These are phyloP conservation scores for Epichloe coenophiala DNA, from an alignment of 2,329 filamentous ascomycete genomes.

Conservation along the genomic window DNA sequence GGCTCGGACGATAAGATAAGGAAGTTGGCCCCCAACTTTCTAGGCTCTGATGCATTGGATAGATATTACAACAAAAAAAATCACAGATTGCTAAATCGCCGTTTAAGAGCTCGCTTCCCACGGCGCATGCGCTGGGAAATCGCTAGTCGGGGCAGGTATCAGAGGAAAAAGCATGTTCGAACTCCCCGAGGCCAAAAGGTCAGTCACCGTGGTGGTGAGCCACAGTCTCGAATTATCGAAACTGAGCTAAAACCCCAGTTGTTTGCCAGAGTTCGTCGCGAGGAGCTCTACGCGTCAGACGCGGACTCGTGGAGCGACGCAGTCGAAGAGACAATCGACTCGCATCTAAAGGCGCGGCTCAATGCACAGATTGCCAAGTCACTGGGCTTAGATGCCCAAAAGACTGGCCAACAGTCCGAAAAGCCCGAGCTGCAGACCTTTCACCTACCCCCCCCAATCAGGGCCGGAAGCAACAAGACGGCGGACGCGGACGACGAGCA, in stretches of 20 bases:
- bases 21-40: background rate
- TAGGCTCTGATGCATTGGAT: background rate
- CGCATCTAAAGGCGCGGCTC: slow-evolving; percentile 28
- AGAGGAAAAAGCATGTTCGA: slow-evolving; percentile 14
- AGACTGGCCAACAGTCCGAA: background rate
- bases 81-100: background rate
- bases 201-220: background rate
- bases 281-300: slow-evolving; percentile 33
- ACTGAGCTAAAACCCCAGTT: background rate
- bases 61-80: too few relatives aligned
- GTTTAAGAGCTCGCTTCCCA: background rate
- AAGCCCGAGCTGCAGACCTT: background rate
- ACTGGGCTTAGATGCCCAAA: slow-evolving; percentile 25
- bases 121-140: background rate
- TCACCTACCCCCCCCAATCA: too few relatives aligned
- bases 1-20: slow-evolving; percentile 14
- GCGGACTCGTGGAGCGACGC: slow-evolving; percentile 12
- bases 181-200: slow-evolving; percentile 20
- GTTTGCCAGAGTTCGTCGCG: slow-evolving; percentile 35
- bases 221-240: background rate
- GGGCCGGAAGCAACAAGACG: background rate
- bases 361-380: slow-evolving; percentile 34
- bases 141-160: too few relatives aligned
- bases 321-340: slow-evolving; percentile 21
- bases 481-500: slow-evolving; percentile 14